Evolutionary conservation across 208 protist species (phyloP), one percentile per base, ranked within the genome.

Genomic region (Wallacemonas sp.): DNA sequence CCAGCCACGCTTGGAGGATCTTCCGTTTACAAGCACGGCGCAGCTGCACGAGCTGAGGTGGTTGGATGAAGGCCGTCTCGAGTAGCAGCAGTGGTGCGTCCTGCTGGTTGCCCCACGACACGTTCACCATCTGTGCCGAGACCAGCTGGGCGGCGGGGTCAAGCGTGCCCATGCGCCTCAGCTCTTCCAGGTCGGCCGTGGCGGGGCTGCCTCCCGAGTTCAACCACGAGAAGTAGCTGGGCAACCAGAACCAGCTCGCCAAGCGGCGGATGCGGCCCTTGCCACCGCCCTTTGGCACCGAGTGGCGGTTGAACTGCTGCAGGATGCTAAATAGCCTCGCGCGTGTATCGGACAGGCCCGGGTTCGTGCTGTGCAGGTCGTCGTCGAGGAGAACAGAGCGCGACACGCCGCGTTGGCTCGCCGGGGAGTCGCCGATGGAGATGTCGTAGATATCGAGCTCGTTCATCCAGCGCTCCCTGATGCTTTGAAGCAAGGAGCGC

Each of bases 61-160:
- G 77, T 2, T 74, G 73, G 28, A 81, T 67, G 32, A 89, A 57
- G 18, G 81, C 25, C 16, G 74, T 57, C 26, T 79, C 75, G 16
- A 89, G 54, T 4, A 89, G 41, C n/a, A 70, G 57, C 16, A 73
- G 62, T 20, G 83, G 67, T 3, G 74, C 67, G 49, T 89, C 83
- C 20, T 70, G 26, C 2, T 67, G 65, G 3, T 62, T 79, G 38
- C 70, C 82, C n/a, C 75, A 74, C 10, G 75, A 62, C 54, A 84
- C 28, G 8, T 67, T 70, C 3, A 75, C 61, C 10, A 82, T 57
- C 57, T 83, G 67, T 5, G 82, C 66, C 10, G 62, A 61, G 11
- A 81, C 67, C 18, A 76, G 52, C 57, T 86, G 77, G 20, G 80
- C 76, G 8, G 67, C 75, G 10, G 87, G 83, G 52, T 94, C 84